A percentile compares a stretch with the other conserved stretches of the same genome.
These are phyloP conservation scores for Poa pratensis DNA, from an alignment of 176 grass and related monocot genomes.

Conservation along the genomic window DNA sequence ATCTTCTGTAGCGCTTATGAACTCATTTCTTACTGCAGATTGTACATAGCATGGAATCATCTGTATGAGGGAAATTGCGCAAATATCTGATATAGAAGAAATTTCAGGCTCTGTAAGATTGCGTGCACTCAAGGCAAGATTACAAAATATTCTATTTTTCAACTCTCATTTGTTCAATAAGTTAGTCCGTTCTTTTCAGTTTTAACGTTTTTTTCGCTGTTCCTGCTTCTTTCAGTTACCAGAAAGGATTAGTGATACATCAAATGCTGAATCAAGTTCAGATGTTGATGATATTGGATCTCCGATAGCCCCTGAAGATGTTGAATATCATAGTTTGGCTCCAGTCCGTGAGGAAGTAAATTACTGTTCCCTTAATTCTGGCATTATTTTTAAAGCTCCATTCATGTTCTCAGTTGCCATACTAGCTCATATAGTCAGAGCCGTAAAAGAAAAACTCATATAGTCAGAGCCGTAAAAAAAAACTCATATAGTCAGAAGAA, in stretches of 20 bases:
- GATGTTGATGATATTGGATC: slow-evolving; percentile 82
- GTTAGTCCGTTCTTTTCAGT: slow-evolving; percentile 13
- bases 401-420: not conserved
- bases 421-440: not conserved
- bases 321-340: slow-evolving; percentile 79
- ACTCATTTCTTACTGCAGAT: slow-evolving; percentile 59
- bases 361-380: slow-evolving; percentile 34
- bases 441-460: too few relatives aligned
- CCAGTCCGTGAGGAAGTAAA: slow-evolving; percentile 89
- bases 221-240: slow-evolving; percentile 60
- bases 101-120: slow-evolving; percentile 63
- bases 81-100: slow-evolving; percentile 80
- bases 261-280: slow-evolving; percentile 89
- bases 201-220: slow-evolving; percentile 45
- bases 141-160: slow-evolving; percentile 26
- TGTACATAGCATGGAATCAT: slow-evolving; percentile 73
- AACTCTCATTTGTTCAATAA: slow-evolving; percentile 36
- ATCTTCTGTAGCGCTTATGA: slow-evolving; percentile 28
- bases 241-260: slow-evolving; percentile 75
- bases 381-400: slow-evolving; percentile 21
- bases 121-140: slow-evolving; percentile 79
- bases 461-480: too few relatives aligned
- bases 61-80: slow-evolving; percentile 58
- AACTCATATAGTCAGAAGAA: not conserved
- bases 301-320: slow-evolving; percentile 57